These are phyloP conservation scores for Sicyos edulis DNA, from an alignment of 306 rosid species.

Conservation along the genomic window DNA sequence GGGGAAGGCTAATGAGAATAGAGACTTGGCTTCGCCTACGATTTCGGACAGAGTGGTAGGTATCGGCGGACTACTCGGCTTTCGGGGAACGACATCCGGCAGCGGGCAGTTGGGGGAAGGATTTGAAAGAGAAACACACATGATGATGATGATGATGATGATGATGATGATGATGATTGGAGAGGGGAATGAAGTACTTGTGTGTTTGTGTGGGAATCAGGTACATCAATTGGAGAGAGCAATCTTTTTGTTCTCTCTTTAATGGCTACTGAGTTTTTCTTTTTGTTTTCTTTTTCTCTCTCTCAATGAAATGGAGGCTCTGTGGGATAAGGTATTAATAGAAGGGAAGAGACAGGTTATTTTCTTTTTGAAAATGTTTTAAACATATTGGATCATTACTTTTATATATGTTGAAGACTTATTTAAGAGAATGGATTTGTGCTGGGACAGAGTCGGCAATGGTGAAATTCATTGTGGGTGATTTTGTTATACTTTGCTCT, in stretches of 20 bases:
- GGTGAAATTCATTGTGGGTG: too few relatives aligned
- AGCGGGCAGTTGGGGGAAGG: background rate
- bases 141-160: background rate
- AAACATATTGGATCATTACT: too few relatives aligned
- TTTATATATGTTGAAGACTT: too few relatives aligned
- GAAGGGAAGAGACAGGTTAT: background rate
- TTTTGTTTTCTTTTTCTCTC: background rate
- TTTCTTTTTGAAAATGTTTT: too few relatives aligned
- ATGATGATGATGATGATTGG: background rate
- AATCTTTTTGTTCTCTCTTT: background rate
- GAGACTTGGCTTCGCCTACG: slow-evolving; percentile 39
- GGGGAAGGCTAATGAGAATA: slow-evolving; percentile 51
- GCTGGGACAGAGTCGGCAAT: too few relatives aligned
- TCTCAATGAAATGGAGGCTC: background rate
- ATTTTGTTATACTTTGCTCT: too few relatives aligned
- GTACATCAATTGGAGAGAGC: slow-evolving; percentile 13
- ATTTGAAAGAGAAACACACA: slow-evolving; percentile 20
- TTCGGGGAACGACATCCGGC: background rate
- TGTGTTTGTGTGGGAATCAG: slow-evolving; percentile 7
- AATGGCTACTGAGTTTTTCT: background rate
- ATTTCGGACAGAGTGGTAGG: slow-evolving; percentile 22
- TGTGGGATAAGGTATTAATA: slow-evolving; percentile 21
- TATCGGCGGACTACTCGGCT: background rate
- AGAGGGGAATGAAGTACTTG: background rate
- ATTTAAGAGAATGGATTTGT: too few relatives aligned